Evolutionary conservation across 345 rosid genomes (phyloP).

Genomic region (Salix caprea): DNA sequence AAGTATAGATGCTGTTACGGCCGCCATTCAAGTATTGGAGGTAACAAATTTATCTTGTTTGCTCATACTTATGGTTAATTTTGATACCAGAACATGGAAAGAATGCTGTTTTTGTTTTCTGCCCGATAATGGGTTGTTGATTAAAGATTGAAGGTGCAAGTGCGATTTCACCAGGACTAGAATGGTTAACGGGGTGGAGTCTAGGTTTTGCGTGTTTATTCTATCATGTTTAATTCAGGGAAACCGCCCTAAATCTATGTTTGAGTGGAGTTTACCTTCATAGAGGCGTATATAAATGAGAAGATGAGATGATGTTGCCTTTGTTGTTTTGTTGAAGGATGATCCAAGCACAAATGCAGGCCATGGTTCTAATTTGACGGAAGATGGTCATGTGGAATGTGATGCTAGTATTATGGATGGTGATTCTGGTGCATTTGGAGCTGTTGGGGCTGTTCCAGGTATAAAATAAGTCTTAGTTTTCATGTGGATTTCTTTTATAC

Average conservation of each 20-base stretch:
- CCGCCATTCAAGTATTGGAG: conserved; percentile 92
- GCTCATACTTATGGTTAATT: background rate
- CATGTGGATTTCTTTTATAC: background rate
- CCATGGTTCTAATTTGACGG: conserved; percentile 89
- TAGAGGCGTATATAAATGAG: background rate
- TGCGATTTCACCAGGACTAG: conserved; percentile 8
- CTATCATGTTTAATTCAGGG: background rate
- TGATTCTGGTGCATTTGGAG: conserved; percentile 77
- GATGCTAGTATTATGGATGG: conserved; percentile 98
- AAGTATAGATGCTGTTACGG: conserved; percentile 74
- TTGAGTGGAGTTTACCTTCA: background rate
- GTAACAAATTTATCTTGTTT: conserved; percentile 23
- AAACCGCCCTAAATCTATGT: background rate
- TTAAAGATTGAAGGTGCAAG: background rate
- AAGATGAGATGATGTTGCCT: background rate
- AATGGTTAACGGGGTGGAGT: background rate
- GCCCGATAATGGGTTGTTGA: background rate
- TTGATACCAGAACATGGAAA: background rate
- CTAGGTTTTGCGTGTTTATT: background rate
- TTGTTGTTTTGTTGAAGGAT: conserved; percentile 39
- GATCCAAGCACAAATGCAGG: conserved; percentile 93
- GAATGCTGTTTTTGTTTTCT: background rate
- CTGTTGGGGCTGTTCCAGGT: conserved; percentile 97
- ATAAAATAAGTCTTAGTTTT: background rate
- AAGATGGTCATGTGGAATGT: conserved; percentile 86